A percentile compares a stretch with the other conserved stretches of the same genome.
Evolutionary conservation across 2,329 filamentous ascomycete genomes (phyloP).

Genomic region (Didymella lethalis): DNA sequence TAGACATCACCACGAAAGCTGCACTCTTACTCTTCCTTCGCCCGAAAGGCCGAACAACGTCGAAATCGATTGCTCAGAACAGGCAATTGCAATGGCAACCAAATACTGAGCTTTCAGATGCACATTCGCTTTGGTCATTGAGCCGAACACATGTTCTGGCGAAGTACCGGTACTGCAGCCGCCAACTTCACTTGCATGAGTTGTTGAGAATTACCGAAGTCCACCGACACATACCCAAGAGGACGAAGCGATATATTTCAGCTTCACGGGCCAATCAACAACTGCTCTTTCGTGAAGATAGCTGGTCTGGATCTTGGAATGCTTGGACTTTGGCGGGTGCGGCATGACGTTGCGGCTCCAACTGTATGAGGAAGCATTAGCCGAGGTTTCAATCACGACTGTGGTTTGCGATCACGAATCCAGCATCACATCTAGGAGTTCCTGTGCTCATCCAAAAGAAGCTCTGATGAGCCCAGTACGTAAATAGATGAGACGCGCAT

Average conservation of each 20-base stretch:
- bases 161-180: not conserved
- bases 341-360: conserved; percentile 3
- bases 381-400: conserved; percentile 9
- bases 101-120: not conserved
- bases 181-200: not conserved
- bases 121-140: not conserved
- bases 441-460: not conserved
- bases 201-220: not conserved
- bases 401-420: not conserved
- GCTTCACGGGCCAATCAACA: not conserved
- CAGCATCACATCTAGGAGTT: not conserved
- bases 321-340: not conserved
- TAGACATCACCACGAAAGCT: not conserved
- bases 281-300: not conserved
- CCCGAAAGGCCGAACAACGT: not conserved
- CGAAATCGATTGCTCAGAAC: not conserved
- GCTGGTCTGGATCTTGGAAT: not conserved
- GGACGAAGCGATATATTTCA: not conserved
- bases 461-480: not conserved
- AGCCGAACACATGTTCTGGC: not conserved
- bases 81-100: not conserved
- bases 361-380: conserved; percentile 1
- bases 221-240: not conserved
- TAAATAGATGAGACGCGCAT: not conserved
- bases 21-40: not conserved